A percentile compares a stretch with the other conserved stretches of the same genome.
Conservation (phyloP, 495 filamentous ascomycete species). For the Podospora tetraspora region DNA sequence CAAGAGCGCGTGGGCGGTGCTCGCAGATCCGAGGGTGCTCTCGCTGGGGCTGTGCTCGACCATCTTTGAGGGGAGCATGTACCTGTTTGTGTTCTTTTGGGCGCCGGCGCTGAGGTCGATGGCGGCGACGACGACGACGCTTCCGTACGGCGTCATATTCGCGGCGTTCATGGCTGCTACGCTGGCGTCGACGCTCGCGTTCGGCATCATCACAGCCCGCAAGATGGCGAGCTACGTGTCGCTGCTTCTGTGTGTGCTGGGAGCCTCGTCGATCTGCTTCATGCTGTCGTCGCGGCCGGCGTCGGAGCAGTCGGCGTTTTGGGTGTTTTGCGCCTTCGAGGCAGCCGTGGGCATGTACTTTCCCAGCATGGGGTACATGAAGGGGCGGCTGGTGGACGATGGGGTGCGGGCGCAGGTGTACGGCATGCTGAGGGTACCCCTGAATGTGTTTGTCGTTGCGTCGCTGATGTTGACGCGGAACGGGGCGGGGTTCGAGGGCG, state of each 20-base stretch:
- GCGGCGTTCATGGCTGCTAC: slow-evolving; percentile 53
- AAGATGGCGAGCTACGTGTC: slow-evolving; percentile 24
- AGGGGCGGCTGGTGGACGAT: slow-evolving; percentile 46
- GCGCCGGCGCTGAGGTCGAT: slow-evolving; percentile 44
- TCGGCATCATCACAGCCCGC: slow-evolving; percentile 34
- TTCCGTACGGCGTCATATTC: slow-evolving; percentile 55
- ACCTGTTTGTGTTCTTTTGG: slow-evolving; percentile 57
- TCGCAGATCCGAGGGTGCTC: slow-evolving; percentile 37
- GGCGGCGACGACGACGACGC: slow-evolving; percentile 25
- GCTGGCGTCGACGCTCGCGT: slow-evolving; percentile 46
- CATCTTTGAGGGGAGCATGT: slow-evolving; percentile 55
- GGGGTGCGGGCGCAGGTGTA: slow-evolving; percentile 48
- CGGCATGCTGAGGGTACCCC: slow-evolving; percentile 46
- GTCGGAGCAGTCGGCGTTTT: slow-evolving; percentile 44
- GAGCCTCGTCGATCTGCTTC: slow-evolving; percentile 34
- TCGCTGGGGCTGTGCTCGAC: slow-evolving; percentile 45
- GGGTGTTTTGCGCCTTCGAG: slow-evolving; percentile 51
- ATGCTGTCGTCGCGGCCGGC: slow-evolving; percentile 35
- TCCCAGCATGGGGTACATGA: slow-evolving; percentile 47
- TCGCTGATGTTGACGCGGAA: slow-evolving; percentile 42
- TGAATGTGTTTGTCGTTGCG: slow-evolving; percentile 51
- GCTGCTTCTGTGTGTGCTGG: slow-evolving; percentile 35
- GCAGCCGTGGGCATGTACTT: slow-evolving; percentile 51
- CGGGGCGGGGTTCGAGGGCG: slow-evolving; percentile 28
- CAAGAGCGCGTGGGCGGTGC: slow-evolving; percentile 20